Percentiles rank a stretch among this genome's conserved stretches.
These are phyloP conservation scores for Zopfia rhizophila DNA, from an alignment of 2,329 filamentous ascomycete genomes.

Conservation along the genomic window DNA sequence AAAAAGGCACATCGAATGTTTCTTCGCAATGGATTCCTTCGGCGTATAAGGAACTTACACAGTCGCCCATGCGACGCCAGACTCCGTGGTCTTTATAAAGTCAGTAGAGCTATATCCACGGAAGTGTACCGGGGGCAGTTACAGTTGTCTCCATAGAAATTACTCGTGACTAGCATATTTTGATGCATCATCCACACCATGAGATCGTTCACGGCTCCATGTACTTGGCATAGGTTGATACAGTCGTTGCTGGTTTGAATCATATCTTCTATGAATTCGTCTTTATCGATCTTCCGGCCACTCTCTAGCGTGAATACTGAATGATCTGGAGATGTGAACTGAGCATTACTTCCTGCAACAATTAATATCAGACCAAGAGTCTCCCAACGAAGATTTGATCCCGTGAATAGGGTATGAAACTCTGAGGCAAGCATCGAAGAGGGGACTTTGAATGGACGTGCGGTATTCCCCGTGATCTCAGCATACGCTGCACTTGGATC, in stretches of 20 bases:
- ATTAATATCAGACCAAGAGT: conserved; percentile 42
- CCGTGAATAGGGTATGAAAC: conserved; percentile 47
- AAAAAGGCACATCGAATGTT: conserved; percentile 40
- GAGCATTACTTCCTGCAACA: conserved; percentile 41
- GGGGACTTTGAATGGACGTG: conserved; percentile 43
- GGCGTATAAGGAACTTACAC: conserved; percentile 39
- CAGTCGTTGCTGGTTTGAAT: conserved; percentile 49
- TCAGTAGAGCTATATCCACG: conserved; percentile 21
- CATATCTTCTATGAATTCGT: conserved; percentile 45
- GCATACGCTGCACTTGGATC: conserved; percentile 35
- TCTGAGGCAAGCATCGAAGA: conserved; percentile 41
- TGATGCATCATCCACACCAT: conserved; percentile 47
- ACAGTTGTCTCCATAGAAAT: conserved; percentile 50
- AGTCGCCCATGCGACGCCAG: conserved; percentile 46
- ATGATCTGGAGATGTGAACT: conserved; percentile 42
- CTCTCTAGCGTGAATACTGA: conserved; percentile 43
- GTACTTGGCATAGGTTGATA: conserved; percentile 46
- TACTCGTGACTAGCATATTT: conserved; percentile 44
- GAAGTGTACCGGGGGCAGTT: conserved; percentile 10
- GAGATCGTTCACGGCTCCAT: conserved; percentile 49
- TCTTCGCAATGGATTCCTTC: conserved; percentile 49
- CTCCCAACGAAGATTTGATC: conserved; percentile 48
- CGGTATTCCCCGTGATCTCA: conserved; percentile 46
- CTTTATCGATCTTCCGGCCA: conserved; percentile 41
- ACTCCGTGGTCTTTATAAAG: conserved; percentile 42